Conservation (phyloP, 768 basidiomycete species). For the Trametes elegans region DNA sequence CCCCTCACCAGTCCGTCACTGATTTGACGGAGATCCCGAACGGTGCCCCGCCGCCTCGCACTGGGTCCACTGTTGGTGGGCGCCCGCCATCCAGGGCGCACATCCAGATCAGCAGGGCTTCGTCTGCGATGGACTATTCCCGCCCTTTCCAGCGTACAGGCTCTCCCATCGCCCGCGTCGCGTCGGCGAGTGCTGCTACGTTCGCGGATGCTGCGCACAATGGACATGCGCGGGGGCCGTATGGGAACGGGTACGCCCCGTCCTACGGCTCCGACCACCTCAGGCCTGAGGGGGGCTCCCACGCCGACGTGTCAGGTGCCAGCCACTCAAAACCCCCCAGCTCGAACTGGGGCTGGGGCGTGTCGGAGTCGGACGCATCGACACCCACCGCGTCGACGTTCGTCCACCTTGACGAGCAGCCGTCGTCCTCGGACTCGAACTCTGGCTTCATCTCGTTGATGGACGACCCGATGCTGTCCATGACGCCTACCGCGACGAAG, state of each 20-base stretch:
- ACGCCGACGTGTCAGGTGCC: constrained; percentile 17
- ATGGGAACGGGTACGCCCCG: constrained; percentile 38
- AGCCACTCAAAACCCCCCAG: constrained; percentile 36
- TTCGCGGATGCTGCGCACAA: constrained; percentile 45
- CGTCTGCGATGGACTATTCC: constrained; percentile 75
- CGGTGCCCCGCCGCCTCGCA: constrained; percentile 50
- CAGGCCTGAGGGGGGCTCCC: constrained; percentile 10
- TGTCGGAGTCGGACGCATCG: constrained; percentile 37
- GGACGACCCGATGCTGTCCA: constrained; percentile 54
- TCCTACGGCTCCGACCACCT: constrained; percentile 15
- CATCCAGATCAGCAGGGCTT: constrained; percentile 62
- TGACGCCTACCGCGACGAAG: constrained; percentile 30
- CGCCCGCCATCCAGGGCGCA: constrained; percentile 47
- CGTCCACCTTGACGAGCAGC: constrained; percentile 47
- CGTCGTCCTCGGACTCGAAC: constrained; percentile 34
- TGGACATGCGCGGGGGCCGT: constrained; percentile 25
- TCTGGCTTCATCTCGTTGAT: constrained; percentile 79
- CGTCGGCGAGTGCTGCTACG: constrained; percentile 51
- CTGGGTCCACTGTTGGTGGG: constrained; percentile 67
- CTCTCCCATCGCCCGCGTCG: constrained; percentile 53
- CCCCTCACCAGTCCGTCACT: constrained; percentile 61
- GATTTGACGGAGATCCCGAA: constrained; percentile 35
- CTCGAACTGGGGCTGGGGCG: constrained; percentile 59
- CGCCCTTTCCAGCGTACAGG: constrained; percentile 45
- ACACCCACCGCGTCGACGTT: constrained; percentile 77